Evolutionary conservation across 1,139 yeast species (phyloP).

Genomic region (Saccharomyces hybrid): DNA sequence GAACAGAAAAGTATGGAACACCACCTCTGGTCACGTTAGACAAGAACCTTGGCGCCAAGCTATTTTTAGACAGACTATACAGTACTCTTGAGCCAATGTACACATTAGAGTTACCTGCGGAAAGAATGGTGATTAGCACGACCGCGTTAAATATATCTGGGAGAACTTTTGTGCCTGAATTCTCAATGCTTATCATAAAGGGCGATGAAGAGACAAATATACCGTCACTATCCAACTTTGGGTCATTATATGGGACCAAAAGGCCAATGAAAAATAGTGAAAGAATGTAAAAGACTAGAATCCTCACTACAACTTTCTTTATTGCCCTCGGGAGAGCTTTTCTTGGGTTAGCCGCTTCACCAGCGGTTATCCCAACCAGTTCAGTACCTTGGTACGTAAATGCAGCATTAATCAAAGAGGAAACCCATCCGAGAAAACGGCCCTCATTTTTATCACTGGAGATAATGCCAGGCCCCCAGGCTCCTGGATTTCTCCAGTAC

Average conservation of each 20-base stretch:
- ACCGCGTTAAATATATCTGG: conserved; percentile 74
- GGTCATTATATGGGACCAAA: conserved; percentile 71
- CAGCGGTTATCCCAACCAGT: conserved; percentile 80
- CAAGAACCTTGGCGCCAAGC: conserved; percentile 54
- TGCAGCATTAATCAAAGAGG: conserved; percentile 61
- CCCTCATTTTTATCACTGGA: conserved; percentile 54
- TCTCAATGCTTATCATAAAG: conserved; percentile 55
- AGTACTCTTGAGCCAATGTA: conserved; percentile 71
- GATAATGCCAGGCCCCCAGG: conserved; percentile 59
- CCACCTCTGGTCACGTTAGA: conserved; percentile 49
- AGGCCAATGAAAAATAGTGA: conserved; percentile 77
- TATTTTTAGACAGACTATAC: conserved; percentile 55
- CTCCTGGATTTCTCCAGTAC: conserved; percentile 91
- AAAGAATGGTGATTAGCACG: conserved; percentile 56
- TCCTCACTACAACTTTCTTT: conserved; percentile 72
- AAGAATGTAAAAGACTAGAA: conserved; percentile 69
- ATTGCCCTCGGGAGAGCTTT: conserved; percentile 79
- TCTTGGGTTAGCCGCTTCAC: conserved; percentile 79
- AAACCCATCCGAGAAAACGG: conserved; percentile 60
- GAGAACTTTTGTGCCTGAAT: conserved; percentile 60
- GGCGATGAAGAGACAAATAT: conserved; percentile 64
- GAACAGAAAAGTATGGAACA: conserved; percentile 57
- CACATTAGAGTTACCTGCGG: conserved; percentile 78
- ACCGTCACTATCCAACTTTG: conserved; percentile 38
- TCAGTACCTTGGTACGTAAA: conserved; percentile 83